Conservation (phyloP, 331 rosid species). For the Malus hybrid region DNA sequence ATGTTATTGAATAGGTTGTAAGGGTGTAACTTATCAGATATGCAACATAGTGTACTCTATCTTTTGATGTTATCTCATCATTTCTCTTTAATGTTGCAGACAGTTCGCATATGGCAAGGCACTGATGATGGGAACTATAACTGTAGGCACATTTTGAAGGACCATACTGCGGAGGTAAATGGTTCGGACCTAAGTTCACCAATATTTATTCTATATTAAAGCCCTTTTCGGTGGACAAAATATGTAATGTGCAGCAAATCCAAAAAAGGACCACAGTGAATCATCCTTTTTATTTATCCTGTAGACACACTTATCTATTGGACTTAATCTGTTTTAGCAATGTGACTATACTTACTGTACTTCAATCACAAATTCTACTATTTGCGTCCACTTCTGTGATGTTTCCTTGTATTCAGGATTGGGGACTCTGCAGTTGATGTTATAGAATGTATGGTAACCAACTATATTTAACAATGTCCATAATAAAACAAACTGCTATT, state of each 20-base stretch:
- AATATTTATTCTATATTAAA: too few relatives aligned
- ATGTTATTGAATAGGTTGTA: neutral
- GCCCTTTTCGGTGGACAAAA: neutral
- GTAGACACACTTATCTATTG: neutral
- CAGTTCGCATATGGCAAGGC: constrained; percentile 91
- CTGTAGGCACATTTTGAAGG: constrained; percentile 70
- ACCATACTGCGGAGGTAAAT: constrained; percentile 86
- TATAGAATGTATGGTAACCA: neutral
- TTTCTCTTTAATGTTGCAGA: constrained; percentile 39
- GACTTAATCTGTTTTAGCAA: neutral
- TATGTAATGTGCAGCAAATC: neutral
- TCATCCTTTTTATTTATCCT: neutral
- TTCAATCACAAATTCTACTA: neutral
- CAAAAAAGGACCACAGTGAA: neutral
- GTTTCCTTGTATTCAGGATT: neutral
- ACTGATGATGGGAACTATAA: constrained; percentile 71
- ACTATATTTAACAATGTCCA: too few relatives aligned
- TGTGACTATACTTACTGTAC: neutral
- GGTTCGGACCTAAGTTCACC: neutral
- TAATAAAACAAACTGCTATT: neutral
- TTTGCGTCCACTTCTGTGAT: neutral
- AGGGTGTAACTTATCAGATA: neutral
- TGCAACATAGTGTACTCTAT: neutral
- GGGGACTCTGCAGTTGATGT: neutral
- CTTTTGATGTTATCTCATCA: neutral